Evolutionary conservation across 1,139 yeast genomes (phyloP).

Genomic region (Scheffersomyces stambukii): DNA sequence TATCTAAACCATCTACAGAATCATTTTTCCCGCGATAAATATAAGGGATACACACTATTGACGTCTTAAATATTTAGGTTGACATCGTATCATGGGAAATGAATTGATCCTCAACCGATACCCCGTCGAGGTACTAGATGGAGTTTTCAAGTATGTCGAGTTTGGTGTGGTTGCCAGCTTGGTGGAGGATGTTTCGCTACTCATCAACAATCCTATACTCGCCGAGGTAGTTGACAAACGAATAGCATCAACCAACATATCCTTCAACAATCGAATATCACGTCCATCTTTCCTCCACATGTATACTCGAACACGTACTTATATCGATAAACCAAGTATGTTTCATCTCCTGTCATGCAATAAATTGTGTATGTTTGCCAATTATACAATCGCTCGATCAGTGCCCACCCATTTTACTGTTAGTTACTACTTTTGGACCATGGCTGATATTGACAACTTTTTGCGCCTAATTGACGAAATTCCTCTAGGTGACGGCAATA

Average conservation of each 20-base stretch:
- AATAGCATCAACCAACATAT: conserved; percentile 6
- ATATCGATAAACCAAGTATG: conserved; percentile 8
- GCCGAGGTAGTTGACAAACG: conserved; percentile 6
- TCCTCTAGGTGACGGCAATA: conserved; percentile 1
- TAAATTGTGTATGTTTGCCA: no score
- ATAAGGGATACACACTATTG: no score
- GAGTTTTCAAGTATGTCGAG: conserved; percentile 6
- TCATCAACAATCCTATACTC: conserved; percentile 6
- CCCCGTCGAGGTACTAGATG: conserved; percentile 9
- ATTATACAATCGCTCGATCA: conserved; percentile 5
- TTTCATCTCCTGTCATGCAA: no score
- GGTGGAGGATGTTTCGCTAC: conserved; percentile 5
- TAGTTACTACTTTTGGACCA: conserved; percentile 19
- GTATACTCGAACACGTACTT: conserved; percentile 13
- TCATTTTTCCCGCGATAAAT: no score
- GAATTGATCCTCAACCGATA: no score
- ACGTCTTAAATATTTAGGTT: no score
- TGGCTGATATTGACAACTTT: conserved; percentile 15
- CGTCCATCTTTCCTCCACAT: conserved; percentile 12
- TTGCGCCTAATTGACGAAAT: conserved; percentile 7
- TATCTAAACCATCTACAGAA: no score
- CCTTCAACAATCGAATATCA: conserved; percentile 11
- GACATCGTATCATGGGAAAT: no score
- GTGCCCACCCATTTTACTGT: conserved; percentile 12
- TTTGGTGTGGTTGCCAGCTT: conserved; percentile 8